phyloP scores from a whole-genome alignment of 2,329 filamentous ascomycete species.

The Aspergillus candidus region DNA sequence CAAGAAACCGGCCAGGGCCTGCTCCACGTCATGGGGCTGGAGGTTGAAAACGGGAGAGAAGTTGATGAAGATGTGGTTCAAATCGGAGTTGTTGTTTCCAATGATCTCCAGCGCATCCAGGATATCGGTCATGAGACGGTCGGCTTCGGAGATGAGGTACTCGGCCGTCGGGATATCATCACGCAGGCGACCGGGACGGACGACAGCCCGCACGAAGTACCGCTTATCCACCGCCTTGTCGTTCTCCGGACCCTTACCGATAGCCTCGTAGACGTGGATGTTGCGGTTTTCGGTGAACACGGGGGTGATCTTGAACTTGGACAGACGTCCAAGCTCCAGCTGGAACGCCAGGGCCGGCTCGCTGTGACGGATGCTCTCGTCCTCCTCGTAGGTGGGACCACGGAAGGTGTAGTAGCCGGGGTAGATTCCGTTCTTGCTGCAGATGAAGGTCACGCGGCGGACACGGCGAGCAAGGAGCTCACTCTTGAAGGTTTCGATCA shows the following conservation, averaged over 20 bases:
- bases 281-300: slow-evolving; percentile 99
- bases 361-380: slow-evolving; percentile 92
- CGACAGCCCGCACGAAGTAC: slow-evolving; percentile 95
- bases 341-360: slow-evolving; percentile 98
- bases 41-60: slow-evolving; percentile 96
- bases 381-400: slow-evolving; percentile 80
- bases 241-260: slow-evolving; percentile 89
- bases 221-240: slow-evolving; percentile 69
- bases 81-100: slow-evolving; percentile 97
- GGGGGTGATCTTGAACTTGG: slow-evolving; percentile 96
- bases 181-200: slow-evolving; percentile 85
- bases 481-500: slow-evolving; percentile 74
- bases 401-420: slow-evolving; percentile 98
- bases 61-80: slow-evolving; percentile 99
- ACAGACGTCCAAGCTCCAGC: slow-evolving; percentile 86
- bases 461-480: slow-evolving; percentile 77
- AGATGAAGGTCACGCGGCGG: slow-evolving; percentile 91
- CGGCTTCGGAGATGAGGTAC: slow-evolving; percentile 95
- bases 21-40: slow-evolving; percentile 80
- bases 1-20: slow-evolving; percentile 88
- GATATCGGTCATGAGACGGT: slow-evolving; percentile 95
- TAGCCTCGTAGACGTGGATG: slow-evolving; percentile 96
- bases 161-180: slow-evolving; percentile 98
- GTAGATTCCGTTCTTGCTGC: slow-evolving; percentile 89
- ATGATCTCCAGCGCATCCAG: slow-evolving; percentile 97